Evolutionary conservation across 2,329 filamentous ascomycete species (phyloP), one percentile per base, ranked within the genome.

Genomic region (Ophiostoma himal-ulmi): DNA sequence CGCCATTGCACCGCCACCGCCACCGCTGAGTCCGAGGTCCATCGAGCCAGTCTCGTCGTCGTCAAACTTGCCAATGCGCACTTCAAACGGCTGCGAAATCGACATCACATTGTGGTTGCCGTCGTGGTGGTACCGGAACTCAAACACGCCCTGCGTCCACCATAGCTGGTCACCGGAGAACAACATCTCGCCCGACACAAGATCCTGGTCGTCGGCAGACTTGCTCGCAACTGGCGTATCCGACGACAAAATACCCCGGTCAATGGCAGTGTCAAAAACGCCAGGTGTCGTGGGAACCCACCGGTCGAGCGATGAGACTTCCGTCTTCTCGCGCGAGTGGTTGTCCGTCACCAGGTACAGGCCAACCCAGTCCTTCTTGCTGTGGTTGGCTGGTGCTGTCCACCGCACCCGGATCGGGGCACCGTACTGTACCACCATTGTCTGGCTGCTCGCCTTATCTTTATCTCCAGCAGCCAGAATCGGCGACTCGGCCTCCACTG

Each of bases 281-380:
- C 91, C 91, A 3, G 86, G 83, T 72, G 89, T 92, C 0, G 91
- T 94, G 0, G 94, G 91, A 44, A 93, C 84, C 95, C 95, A 99
- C 71, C 95, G 89, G 52, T 94, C 94, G 70, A 94, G 88, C 1
- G 93, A 96, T 4, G 92, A 88, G 11, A 97, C 88, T 69, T 92
- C 89, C 1, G 95, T 97, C 17, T 90, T 83, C 54, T 97, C 92
- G 57, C 94, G 88, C 8, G 92, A 95, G 7, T 89, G 87, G 77
- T 97, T 99, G 80, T 98, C 94, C 3, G 93, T 93, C 2, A 99
- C 93, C 87, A 94, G 93, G 82, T 98, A 99, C 6, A 99, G 84
- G 4, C 94, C 94, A 69, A 99, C 89, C 95, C 95, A 99, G 79
- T 99, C 95, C 76, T 90, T 91, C 78, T 91, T 93, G 81, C 89